Base-by-base conservation (phyloP, 441 rosid genomes). In the Pelargonium exstipulatum region DNA sequence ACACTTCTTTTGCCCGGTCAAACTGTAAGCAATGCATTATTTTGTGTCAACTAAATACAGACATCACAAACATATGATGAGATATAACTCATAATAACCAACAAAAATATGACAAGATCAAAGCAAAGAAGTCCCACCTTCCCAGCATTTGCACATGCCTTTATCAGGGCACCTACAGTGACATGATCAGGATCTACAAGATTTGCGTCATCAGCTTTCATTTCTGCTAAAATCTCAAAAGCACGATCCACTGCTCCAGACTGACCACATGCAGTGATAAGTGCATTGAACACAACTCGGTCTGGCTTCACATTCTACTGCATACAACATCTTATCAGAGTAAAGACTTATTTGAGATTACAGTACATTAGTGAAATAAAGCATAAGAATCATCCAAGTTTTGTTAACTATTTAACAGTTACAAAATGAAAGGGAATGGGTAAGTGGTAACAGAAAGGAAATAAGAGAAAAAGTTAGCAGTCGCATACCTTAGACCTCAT, bases 271-370 rank as follows among this genome's bases (percentile, higher is more conserved):
- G 98, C 98, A 67, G 90, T 85, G 65, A 93, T 93, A 79, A 93
- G 96, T 65, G 96, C 96, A 79, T 93, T 93, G 83, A 91, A 93
- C 69, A 93, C 88, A 81, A 93, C 98, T 83, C 91, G 93, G 85
- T 93, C 98, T 81, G 97, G 97, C 88, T 91, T 83, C 85, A 93
- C 96, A 24, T 91, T 90, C 98, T 93, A 91, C 96, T 89, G 93
- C 83, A 84, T 76, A 80, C 53, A 86, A 82, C 83, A 82, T 77
- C 75, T 81, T 72, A 73, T 83, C 77, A 88, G 79, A 62, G 73
- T 69, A 18, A 79, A 68, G 67, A 79, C 65, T 60, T 78, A 77
- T 72, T 67, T 55, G 69, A 74, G 61, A 71, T 65, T 48, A 65
- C 67, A 71, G 73, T 2, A 14, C 45, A 73, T 35, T 69, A 60